Base-by-base conservation (phyloP, 257 asterid genomes). In the Solanum pinnatisectum region DNA sequence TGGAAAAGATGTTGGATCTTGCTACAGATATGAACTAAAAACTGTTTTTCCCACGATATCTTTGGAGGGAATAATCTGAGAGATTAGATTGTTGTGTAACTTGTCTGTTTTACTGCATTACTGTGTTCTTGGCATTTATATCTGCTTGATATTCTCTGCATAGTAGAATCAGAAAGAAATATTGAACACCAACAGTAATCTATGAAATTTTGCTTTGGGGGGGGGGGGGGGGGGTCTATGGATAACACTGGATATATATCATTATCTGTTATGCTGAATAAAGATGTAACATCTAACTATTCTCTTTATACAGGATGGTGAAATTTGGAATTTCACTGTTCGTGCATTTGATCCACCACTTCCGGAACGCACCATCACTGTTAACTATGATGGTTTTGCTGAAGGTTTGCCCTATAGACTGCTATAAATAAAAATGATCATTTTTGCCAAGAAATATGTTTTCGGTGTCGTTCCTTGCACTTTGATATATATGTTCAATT, bases 291-390 rank as follows among this genome's bases (percentile, higher is more conserved):
- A 46, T 49, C 23, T 84, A 56, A 85, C 79, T 81, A 67, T 39
- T 90, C 71, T 76, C 89, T 88, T 88, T 85, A 15, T 88, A 79
- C 95, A 97, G 99, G 99, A 97, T 92, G 99, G 99, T 83, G 98
- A 97, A 92, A 92, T 92, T 52, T 97, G 99, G 99, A 97, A 98
- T 88, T 95, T 97, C 93, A 97, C 97, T 89, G 99, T 97, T 88
- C 92, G 99, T 82, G 95, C 95, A 67, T 97, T 93, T 89, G 98
- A 91, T 86, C 90, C 98, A 30, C 89, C 91, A 76, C 98, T 93
- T 60, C 99, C 99, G 0, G 98, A 95, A 59, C 92, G 84, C 91
- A 97, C 99, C 63, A 94, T 97, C 82, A 92, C 89, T 88, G 98
- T 97, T 88, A 97, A 92, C 92, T 97, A 97, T 83, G 99, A 91